Base-by-base conservation (phyloP, 306 rosid species). In the Cyamopsis tetragonoloba region DNA sequence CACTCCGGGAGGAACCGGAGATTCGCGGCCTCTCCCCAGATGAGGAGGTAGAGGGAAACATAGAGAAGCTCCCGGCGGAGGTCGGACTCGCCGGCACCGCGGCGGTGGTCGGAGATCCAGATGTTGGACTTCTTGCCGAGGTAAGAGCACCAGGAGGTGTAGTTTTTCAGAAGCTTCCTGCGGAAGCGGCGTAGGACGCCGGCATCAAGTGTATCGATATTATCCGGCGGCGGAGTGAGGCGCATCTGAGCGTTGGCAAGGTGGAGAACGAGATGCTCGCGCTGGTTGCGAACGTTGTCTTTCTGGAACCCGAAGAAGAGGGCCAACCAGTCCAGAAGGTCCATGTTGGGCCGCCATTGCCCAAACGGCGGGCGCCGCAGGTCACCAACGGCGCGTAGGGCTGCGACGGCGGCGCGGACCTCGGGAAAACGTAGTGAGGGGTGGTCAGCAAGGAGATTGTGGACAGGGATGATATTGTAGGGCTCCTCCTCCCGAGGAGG, bases 231-330 rank as follows among this genome's bases (percentile, higher is more conserved):
- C 66, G 96, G 96, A 3, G 79, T 79, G 51, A 89, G 86, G 5
- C 98, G 93, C 98, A 93, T 89, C 93, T 93, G 97, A 18, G 95
- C 95, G 74, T 93, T 93, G 12, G 96, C 96, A 2, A 93, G 86
- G 81, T 93, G 98, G 61, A 93, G 98, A 1, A 89, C 92, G 0
- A 93, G 63, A 62, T 93, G 98, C 81, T 93, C 98, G n/a, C 98
- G 79, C 81, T 93, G 98, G 83, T 93, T 93, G 6, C 96, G 88
- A 5, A 89, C 98, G 82, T 84, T 93, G 67, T 89, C 96, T 34
- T 15, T 75, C 20, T 93, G 98, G 67, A 93, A 93, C 0, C 96
- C 89, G 41, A 93, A 93, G 79, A 89, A 87, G 23, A 89, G 82
- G 4, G 91, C 86, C 0, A 93, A 88, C 98, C 98, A 93, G 67